A percentile compares a stretch with the other conserved stretches of the same genome.
These are phyloP conservation scores for Pseudogymnoascus destructans DNA, from an alignment of 2,329 filamentous ascomycete species.

Conservation along the genomic window DNA sequence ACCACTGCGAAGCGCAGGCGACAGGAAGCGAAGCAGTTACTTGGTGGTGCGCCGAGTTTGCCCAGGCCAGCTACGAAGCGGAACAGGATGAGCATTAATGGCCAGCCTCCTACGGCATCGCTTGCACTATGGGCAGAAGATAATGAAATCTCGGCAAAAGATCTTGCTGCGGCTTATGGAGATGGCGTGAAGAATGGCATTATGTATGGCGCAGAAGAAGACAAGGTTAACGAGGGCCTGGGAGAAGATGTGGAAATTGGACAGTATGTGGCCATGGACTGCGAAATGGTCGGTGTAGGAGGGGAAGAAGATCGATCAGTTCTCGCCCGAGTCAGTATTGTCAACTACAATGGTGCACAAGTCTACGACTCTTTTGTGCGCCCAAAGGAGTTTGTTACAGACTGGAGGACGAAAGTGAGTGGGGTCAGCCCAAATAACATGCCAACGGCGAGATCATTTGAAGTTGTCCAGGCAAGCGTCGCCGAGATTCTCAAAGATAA, in stretches of 20 bases:
- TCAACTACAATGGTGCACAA: conserved; percentile 87
- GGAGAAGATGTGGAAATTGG: conserved; percentile 54
- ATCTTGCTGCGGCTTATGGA: conserved; percentile 48
- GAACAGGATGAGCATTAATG: conserved; percentile 39
- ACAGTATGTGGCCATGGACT: conserved; percentile 88
- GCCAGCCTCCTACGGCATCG: conserved; percentile 35
- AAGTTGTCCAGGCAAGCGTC: conserved; percentile 63
- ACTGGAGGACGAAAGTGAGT: conserved; percentile 81
- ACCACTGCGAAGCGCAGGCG: conserved; percentile 26
- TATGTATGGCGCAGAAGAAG: conserved; percentile 32
- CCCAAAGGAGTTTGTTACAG: conserved; percentile 63
- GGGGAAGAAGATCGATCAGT: conserved; percentile 56
- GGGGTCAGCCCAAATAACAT: conserved; percentile 68
- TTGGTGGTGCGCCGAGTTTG: conserved; percentile 7
- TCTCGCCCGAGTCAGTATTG: conserved; percentile 75
- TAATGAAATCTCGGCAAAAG: conserved; percentile 46
- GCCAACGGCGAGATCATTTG: conserved; percentile 54
- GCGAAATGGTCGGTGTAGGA: conserved; percentile 93
- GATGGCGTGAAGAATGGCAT: conserved; percentile 38
- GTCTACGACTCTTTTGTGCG: conserved; percentile 89
- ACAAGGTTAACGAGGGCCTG: conserved; percentile 50
- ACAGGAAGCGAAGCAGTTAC: conserved; percentile 19
- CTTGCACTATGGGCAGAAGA: conserved; percentile 48
- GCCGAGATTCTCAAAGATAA: conserved; percentile 54
- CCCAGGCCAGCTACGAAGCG: conserved; percentile 9